A percentile compares a stretch with the other conserved stretches of the same genome.
Evolutionary conservation across 1,284 basidiomycete species (phyloP).

Genomic region (Peniophora sp.): DNA sequence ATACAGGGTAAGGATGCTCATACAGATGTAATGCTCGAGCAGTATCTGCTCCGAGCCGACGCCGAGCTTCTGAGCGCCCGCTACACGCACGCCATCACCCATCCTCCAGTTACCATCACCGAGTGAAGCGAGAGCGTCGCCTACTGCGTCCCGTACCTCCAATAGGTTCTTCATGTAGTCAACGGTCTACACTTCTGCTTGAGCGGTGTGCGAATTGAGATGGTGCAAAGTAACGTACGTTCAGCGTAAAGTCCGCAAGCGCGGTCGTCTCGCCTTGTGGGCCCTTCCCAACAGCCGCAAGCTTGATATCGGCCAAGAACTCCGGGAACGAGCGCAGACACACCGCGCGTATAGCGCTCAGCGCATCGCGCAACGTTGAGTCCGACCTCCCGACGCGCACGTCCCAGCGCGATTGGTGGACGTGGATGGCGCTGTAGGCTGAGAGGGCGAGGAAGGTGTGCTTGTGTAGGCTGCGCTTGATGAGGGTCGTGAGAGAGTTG

Average conservation of each 20-base stretch:
- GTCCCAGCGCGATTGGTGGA: slow-evolving; percentile 57
- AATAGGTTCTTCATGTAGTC: slow-evolving; percentile 63
- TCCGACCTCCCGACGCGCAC: slow-evolving; percentile 39
- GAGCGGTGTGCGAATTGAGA: background rate
- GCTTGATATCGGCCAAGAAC: slow-evolving; percentile 66
- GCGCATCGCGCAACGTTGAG: slow-evolving; percentile 64
- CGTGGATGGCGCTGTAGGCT: slow-evolving; percentile 48
- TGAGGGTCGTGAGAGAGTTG: slow-evolving; percentile 53
- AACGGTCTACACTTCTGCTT: slow-evolving; percentile 38
- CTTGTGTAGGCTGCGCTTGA: slow-evolving; percentile 79
- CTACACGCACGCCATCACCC: slow-evolving; percentile 68
- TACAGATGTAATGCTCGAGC: slow-evolving; percentile 68
- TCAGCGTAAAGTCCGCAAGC: slow-evolving; percentile 52
- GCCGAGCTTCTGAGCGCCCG: slow-evolving; percentile 35
- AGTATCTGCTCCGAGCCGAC: slow-evolving; percentile 52
- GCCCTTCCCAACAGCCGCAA: slow-evolving; percentile 41
- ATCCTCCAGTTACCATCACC: slow-evolving; percentile 85
- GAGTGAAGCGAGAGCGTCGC: slow-evolving; percentile 53
- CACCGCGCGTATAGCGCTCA: slow-evolving; percentile 53
- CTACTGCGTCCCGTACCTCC: slow-evolving; percentile 57
- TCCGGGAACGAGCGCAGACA: slow-evolving; percentile 77
- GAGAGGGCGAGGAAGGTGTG: slow-evolving; percentile 77
- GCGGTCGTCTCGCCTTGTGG: slow-evolving; percentile 39
- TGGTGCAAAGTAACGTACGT: slow-evolving; percentile 28
- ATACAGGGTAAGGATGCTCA: slow-evolving; percentile 18